phyloP scores from a whole-genome alignment of 768 basidiomycete genomes.

The Mycena galericulata region DNA sequence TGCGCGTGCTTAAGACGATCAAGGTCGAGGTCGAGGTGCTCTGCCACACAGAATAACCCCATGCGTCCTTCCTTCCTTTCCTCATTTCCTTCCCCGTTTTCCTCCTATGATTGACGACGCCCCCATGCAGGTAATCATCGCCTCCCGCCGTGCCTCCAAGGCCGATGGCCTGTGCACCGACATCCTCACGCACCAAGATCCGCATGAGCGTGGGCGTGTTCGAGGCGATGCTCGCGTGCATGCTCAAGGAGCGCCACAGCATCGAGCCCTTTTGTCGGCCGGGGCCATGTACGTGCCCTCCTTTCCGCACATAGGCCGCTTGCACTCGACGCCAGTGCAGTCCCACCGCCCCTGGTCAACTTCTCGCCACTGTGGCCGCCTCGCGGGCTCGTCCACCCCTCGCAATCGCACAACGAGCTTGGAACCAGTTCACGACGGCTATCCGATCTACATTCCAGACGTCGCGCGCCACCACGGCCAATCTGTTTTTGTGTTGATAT shows the following conservation, averaged over 20 bases:
- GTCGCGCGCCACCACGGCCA: no score
- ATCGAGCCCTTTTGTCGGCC: conserved; percentile 89
- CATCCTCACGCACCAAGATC: conserved; percentile 84
- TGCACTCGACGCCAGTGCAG: no score
- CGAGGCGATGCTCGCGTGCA: conserved; percentile 82
- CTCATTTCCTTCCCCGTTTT: no score
- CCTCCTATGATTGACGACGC: conserved; percentile 9
- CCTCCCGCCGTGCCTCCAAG: conserved; percentile 80
- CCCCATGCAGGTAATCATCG: conserved; percentile 70
- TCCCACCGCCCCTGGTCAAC: no score
- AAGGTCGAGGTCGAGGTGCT: conserved; percentile 82
- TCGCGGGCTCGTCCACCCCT: no score
- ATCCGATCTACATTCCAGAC: no score
- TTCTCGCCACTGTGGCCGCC: no score
- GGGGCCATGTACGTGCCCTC: no score
- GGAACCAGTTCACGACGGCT: no score
- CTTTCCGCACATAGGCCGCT: no score
- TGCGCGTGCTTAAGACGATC: conserved; percentile 71
- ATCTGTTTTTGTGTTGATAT: no score
- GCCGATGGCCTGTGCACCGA: conserved; percentile 79
- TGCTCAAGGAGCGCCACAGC: conserved; percentile 74
- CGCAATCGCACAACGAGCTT: no score
- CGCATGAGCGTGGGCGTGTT: conserved; percentile 87
- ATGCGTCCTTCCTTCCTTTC: conserved; percentile 60
- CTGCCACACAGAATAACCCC: conserved; percentile 92